These are phyloP conservation scores for Cyphellophora europaea DNA, from an alignment of 2,329 filamentous ascomycete species.

Conservation along the genomic window DNA sequence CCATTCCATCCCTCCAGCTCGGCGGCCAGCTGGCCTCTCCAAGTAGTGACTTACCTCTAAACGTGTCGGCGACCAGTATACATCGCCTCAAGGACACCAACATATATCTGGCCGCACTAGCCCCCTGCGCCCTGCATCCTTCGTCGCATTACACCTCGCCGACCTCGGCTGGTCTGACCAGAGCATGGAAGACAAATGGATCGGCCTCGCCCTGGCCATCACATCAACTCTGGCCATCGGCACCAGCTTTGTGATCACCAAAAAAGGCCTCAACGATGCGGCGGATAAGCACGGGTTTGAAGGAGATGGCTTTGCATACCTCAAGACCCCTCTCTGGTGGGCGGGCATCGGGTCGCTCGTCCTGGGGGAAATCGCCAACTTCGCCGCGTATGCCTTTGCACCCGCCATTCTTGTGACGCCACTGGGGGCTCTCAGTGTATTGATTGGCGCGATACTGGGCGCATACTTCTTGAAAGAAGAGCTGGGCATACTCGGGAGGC, in stretches of 20 bases:
- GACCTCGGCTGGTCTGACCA: no score
- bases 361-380: slow-evolving; percentile 90
- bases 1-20: no score
- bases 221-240: slow-evolving; percentile 47
- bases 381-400: slow-evolving; percentile 95
- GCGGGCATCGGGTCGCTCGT: slow-evolving; percentile 85
- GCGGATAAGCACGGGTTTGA: slow-evolving; percentile 90
- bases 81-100: no score
- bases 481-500: slow-evolving; percentile 80
- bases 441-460: slow-evolving; percentile 89
- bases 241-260: slow-evolving; percentile 97
- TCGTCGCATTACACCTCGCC: no score
- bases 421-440: slow-evolving; percentile 81
- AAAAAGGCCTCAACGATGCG: slow-evolving; percentile 92
- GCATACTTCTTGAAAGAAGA: slow-evolving; percentile 90
- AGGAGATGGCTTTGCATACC: slow-evolving; percentile 88
- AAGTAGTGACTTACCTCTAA: no score
- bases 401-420: slow-evolving; percentile 98
- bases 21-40: no score
- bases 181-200: slow-evolving; percentile 31
- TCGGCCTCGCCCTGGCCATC: slow-evolving; percentile 37
- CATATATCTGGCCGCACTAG: no score
- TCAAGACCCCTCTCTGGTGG: slow-evolving; percentile 97
- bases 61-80: no score
- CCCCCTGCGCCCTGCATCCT: no score